Evolutionary conservation across 192 early-diverging fungal species (phyloP).

Genomic region (Coemansia reversa): DNA sequence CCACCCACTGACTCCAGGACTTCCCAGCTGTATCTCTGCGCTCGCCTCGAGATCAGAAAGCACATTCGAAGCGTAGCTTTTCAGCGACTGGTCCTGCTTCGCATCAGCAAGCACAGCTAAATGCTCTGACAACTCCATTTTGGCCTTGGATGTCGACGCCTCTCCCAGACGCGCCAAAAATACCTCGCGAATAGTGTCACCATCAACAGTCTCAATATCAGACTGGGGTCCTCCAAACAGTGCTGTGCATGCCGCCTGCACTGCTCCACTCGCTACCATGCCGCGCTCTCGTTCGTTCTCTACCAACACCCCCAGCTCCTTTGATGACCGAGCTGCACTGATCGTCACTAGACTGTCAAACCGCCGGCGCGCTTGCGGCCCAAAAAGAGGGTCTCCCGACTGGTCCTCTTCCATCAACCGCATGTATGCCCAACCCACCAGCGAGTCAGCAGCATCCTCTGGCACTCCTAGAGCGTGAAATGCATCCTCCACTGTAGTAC

Average conservation of each 20-base stretch:
- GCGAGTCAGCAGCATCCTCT: conserved; percentile 47
- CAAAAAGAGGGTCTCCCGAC: conserved; percentile 17
- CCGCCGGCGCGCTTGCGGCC: conserved; percentile 17
- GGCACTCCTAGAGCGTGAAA: conserved; percentile 44
- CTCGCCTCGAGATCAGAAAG: conserved; percentile 13
- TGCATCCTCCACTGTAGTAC: conserved; percentile 12
- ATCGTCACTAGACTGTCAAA: conserved; percentile 54
- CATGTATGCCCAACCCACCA: conserved; percentile 58
- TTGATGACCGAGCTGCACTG: conserved; percentile 31
- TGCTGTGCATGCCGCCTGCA: conserved; percentile 48
- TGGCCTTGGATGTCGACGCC: conserved; percentile 29
- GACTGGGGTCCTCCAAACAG: conserved; percentile 39
- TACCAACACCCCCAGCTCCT: conserved; percentile 48
- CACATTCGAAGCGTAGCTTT: conserved; percentile 27
- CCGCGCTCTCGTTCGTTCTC: conserved; percentile 57
- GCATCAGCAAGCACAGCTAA: conserved; percentile 20
- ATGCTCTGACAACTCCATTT: conserved; percentile 31
- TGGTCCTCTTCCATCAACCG: conserved; percentile 52
- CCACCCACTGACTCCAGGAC: conserved; percentile 8
- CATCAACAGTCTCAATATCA: conserved; percentile 36
- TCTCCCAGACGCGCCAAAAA: conserved; percentile 27
- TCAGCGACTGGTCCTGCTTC: conserved; percentile 24
- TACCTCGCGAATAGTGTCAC: conserved; percentile 37
- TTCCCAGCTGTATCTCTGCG: conserved; percentile 7
- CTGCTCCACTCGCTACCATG: conserved; percentile 45